These are phyloP conservation scores for Fusarium abutilonis DNA, from an alignment of 2,329 filamentous ascomycete genomes.

Conservation along the genomic window DNA sequence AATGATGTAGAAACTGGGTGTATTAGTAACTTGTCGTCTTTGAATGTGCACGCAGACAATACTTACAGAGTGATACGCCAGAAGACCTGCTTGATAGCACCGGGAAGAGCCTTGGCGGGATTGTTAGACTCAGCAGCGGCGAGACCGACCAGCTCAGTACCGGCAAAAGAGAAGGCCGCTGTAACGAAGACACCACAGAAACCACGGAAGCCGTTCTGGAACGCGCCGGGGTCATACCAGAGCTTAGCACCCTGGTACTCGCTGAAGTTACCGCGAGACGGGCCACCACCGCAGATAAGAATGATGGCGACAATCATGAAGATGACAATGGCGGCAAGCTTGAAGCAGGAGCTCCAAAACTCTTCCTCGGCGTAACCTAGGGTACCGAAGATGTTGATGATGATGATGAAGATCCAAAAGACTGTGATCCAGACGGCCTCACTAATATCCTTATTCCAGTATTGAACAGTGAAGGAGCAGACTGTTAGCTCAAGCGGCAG, in stretches of 20 bases:
- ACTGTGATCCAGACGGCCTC: constrained; percentile 63
- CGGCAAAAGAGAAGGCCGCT: constrained; percentile 74
- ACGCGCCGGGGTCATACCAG: constrained; percentile 56
- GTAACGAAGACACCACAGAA: constrained; percentile 76
- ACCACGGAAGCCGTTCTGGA: constrained; percentile 75
- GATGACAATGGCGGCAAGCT: constrained; percentile 65
- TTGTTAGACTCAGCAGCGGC: constrained; percentile 75
- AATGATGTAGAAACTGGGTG: constrained; percentile 55
- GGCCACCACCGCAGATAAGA: constrained; percentile 67
- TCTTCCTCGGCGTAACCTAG: constrained; percentile 65
- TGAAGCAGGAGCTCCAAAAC: constrained; percentile 64
- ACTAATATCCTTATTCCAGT: constrained; percentile 60
- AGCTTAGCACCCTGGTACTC: constrained; percentile 55
- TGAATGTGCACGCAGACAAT: constrained; percentile 25
- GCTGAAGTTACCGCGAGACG: constrained; percentile 54
- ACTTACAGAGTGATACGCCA: constrained; percentile 59
- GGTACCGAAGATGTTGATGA: constrained; percentile 66
- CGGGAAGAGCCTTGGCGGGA: constrained; percentile 76
- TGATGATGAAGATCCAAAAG: constrained; percentile 60
- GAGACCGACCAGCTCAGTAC: constrained; percentile 75
- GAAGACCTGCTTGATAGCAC: constrained; percentile 79
- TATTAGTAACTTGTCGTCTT: constrained; percentile 1
- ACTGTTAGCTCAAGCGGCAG: constrained; percentile 63
- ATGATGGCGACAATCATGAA: constrained; percentile 71
- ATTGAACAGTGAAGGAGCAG: constrained; percentile 60